phyloP scores from a whole-genome alignment of 2,329 filamentous ascomycete genomes.

The Trichoderma atrobrunneum region DNA sequence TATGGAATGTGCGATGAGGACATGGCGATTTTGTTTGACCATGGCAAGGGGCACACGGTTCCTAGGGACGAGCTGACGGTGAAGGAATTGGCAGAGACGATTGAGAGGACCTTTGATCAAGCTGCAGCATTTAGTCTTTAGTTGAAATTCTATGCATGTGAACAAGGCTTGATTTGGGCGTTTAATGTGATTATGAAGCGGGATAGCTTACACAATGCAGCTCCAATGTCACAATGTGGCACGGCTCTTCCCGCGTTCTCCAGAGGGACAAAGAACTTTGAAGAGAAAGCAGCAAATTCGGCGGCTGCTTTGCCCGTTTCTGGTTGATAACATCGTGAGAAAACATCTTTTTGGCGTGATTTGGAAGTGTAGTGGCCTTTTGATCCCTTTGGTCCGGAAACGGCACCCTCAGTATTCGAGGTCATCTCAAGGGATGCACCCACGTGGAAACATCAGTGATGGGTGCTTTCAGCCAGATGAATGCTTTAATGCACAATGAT shows the following conservation, averaged over 20 bases:
- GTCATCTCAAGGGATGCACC: not conserved
- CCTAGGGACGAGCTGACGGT: constrained; percentile 52
- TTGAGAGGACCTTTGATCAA: not conserved
- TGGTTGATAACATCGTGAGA: not conserved
- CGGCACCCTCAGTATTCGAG: not conserved
- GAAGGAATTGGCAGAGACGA: constrained; percentile 38
- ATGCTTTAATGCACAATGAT: not conserved
- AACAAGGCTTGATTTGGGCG: too few relatives aligned
- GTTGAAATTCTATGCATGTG: not conserved
- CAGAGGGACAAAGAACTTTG: not conserved
- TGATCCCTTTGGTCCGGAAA: not conserved
- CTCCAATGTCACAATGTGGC: not conserved
- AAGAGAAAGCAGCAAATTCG: not conserved
- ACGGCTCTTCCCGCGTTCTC: not conserved
- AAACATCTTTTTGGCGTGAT: not conserved
- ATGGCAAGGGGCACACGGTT: constrained; percentile 62
- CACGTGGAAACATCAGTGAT: not conserved
- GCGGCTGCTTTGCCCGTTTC: not conserved
- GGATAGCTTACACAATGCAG: not conserved
- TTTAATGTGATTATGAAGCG: not conserved
- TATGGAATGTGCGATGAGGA: constrained; percentile 62
- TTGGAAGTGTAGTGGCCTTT: not conserved
- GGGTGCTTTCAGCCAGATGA: not conserved
- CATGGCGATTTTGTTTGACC: constrained; percentile 59
- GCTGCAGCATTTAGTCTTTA: not conserved